phyloP scores from a whole-genome alignment of 73 alveolate species.

The Symbiodinium pilosum region DNA sequence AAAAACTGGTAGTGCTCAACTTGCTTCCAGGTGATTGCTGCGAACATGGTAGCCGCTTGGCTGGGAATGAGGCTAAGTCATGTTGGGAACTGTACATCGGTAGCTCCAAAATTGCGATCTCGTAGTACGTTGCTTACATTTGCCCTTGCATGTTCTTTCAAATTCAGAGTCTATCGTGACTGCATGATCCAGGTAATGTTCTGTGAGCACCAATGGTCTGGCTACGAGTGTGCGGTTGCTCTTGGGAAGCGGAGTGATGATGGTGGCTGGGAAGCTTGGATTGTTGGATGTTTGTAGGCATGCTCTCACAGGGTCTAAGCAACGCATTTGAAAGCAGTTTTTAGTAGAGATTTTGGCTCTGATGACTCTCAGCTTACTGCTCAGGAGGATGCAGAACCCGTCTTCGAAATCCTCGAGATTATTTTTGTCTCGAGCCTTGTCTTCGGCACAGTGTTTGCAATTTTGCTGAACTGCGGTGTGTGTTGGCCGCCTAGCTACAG shows the following conservation, averaged over 20 bases:
- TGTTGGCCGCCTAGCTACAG: too few species aligned
- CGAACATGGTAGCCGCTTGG: neutral
- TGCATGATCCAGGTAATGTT: constrained; percentile 19
- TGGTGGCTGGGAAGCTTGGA: neutral
- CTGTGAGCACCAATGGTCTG: constrained; percentile 31
- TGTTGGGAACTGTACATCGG: too few species aligned
- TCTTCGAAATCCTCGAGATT: neutral
- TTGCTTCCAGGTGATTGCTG: neutral
- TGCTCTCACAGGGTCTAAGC: too few species aligned
- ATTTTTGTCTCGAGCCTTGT: constrained; percentile 7
- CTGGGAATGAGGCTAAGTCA: neutral
- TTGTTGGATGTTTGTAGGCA: too few species aligned
- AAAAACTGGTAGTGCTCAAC: too few species aligned
- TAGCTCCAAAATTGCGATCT: neutral
- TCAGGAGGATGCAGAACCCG: neutral
- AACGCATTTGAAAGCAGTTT: too few species aligned
- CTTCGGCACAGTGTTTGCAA: too few species aligned
- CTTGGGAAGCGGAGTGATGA: constrained; percentile 40
- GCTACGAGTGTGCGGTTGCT: constrained; percentile 3
- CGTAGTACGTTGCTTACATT: too few species aligned
- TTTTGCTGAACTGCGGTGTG: too few species aligned
- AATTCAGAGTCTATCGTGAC: neutral
- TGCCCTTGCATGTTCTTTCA: too few species aligned
- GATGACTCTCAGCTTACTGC: too few species aligned
- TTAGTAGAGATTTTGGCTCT: too few species aligned